Evolutionary conservation across 2,329 filamentous ascomycete species (phyloP).

Genomic region (Verticillium nonalfalfae): DNA sequence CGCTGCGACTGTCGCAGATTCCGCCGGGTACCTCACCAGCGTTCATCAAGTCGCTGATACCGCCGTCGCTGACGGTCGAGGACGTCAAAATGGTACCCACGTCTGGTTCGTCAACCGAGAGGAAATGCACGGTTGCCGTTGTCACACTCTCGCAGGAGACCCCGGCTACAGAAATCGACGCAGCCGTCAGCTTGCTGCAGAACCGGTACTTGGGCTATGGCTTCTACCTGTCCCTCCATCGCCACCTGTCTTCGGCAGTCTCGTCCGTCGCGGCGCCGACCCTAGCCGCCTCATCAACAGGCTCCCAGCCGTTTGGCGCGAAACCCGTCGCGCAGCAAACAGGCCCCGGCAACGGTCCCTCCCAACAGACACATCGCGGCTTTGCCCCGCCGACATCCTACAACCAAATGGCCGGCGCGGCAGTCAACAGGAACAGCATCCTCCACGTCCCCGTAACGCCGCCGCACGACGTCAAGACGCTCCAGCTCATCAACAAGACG

Average conservation of each 20-base stretch:
- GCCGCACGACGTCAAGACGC: conserved; percentile 69
- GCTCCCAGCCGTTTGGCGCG: conserved; percentile 70
- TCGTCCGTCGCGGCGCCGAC: conserved; percentile 31
- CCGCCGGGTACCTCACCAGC: conserved; percentile 55
- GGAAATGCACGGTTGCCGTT: conserved; percentile 70
- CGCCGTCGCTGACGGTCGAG: conserved; percentile 59
- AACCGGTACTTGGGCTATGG: conserved; percentile 83
- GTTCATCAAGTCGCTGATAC: conserved; percentile 53
- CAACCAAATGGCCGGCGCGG: conserved; percentile 29
- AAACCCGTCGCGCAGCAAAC: conserved; percentile 48
- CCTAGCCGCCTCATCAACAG: conserved; percentile 36
- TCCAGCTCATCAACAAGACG: conserved; percentile 82
- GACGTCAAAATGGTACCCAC: conserved; percentile 64
- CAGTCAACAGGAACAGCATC: conserved; percentile 37
- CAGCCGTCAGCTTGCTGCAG: conserved; percentile 69
- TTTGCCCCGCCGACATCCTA: conserved; percentile 77
- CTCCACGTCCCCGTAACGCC: conserved; percentile 67
- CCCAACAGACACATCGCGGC: conserved; percentile 45
- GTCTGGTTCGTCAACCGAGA: conserved; percentile 48
- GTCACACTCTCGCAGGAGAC: conserved; percentile 77
- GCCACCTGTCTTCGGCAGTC: conserved; percentile 75
- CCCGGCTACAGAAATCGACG: conserved; percentile 75
- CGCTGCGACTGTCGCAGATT: conserved; percentile 53
- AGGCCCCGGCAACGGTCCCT: conserved; percentile 25
- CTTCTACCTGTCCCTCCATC: conserved; percentile 71